A percentile compares a stretch with the other conserved stretches of the same genome.
These are phyloP conservation scores for Sicyos baderoa DNA, from an alignment of 306 rosid genomes.

Conservation along the genomic window DNA sequence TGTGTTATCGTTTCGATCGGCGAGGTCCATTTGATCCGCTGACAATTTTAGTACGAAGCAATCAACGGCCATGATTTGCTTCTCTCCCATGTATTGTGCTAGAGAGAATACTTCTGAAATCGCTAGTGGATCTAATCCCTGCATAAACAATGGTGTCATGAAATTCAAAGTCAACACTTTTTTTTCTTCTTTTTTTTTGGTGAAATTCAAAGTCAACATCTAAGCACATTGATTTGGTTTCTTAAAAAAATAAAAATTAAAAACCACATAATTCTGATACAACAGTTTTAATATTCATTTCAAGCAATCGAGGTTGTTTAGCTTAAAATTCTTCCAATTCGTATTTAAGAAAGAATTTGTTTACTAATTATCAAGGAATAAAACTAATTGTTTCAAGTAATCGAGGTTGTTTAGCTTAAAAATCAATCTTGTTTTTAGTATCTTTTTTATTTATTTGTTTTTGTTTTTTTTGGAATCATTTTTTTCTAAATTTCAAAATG, in stretches of 20 bases:
- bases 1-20: slow-evolving; percentile 69
- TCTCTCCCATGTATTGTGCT: slow-evolving; percentile 86
- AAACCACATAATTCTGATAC: too few relatives aligned
- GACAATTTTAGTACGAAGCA: slow-evolving; percentile 74
- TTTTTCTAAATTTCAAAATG: too few relatives aligned
- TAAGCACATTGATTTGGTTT: too few relatives aligned
- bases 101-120: slow-evolving; percentile 58
- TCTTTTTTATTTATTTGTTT: too few relatives aligned
- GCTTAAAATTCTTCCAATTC: too few relatives aligned
- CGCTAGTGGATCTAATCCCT: slow-evolving; percentile 90
- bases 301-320: neutral
- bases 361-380: neutral
- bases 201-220: too few relatives aligned
- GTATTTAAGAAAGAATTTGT: too few relatives aligned
- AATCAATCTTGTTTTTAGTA: too few relatives aligned
- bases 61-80: slow-evolving; percentile 49
- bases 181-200: too few relatives aligned
- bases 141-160: neutral
- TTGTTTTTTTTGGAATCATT: too few relatives aligned
- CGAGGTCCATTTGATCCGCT: slow-evolving; percentile 63
- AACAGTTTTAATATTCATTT: neutral
- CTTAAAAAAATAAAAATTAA: too few relatives aligned
- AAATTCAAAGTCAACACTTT: too few relatives aligned
- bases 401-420: neutral
- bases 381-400: neutral